phyloP scores from a whole-genome alignment of 257 asterid genomes.

The Nicotiana tabacum region DNA sequence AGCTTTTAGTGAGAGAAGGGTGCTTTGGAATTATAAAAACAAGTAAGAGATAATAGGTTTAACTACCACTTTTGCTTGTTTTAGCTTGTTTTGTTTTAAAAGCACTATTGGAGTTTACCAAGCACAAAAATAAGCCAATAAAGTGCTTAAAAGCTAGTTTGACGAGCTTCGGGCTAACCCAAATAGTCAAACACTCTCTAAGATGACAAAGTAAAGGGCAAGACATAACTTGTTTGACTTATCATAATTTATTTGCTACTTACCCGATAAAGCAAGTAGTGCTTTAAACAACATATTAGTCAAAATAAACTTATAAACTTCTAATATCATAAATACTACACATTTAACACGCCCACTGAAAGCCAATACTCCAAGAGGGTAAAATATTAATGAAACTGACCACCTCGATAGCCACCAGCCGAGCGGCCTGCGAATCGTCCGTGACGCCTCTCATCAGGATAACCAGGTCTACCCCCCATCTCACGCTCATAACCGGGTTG shows the following conservation, averaged over 20 bases:
- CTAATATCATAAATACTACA: not conserved
- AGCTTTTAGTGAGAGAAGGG: no score
- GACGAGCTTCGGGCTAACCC: no score
- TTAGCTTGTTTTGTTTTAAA: no score
- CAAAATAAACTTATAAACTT: not conserved
- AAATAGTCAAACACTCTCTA: not conserved
- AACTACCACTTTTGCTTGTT: no score
- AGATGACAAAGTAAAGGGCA: not conserved
- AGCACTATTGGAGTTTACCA: no score
- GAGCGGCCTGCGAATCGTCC: slow-evolving; percentile 76
- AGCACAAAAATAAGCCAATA: no score
- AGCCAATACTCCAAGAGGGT: not conserved
- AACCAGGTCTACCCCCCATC: slow-evolving; percentile 70
- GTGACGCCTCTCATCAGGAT: slow-evolving; percentile 84
- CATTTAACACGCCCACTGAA: not conserved
- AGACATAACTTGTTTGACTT: not conserved
- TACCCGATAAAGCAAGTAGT: not conserved
- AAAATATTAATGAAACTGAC: slow-evolving; percentile 29
- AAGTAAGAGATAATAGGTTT: no score
- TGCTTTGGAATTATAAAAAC: no score
- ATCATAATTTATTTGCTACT: not conserved
- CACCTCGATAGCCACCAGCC: slow-evolving; percentile 72
- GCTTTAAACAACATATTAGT: not conserved
- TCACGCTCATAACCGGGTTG: slow-evolving; percentile 90
- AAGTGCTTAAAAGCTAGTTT: no score